phyloP scores from a whole-genome alignment of 495 filamentous ascomycete species.

The Aspergillus baeticus region DNA sequence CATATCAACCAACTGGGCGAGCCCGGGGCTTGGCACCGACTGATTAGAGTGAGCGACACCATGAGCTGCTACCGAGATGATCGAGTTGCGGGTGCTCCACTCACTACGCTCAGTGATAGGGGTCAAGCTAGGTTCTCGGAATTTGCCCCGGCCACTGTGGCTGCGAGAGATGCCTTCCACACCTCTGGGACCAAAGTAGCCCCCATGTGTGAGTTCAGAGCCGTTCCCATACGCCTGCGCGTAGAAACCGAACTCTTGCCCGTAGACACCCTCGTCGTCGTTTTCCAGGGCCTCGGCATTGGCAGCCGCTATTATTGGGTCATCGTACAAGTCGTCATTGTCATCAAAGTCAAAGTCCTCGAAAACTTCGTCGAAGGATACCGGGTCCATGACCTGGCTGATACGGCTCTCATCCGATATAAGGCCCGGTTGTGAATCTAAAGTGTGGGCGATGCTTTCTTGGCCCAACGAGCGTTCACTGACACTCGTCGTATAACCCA shows the following conservation, averaged over 20 bases:
- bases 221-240: conserved; percentile 56
- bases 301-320: conserved; percentile 88
- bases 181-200: conserved; percentile 81
- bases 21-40: conserved; percentile 53
- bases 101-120: conserved; percentile 96
- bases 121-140: conserved; percentile 85
- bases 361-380: conserved; percentile 45
- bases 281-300: conserved; percentile 92
- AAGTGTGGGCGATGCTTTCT: conserved; percentile 36
- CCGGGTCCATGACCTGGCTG: conserved; percentile 37
- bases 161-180: conserved; percentile 61
- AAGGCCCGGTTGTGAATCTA: conserved; percentile 50
- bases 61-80: conserved; percentile 70
- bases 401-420: conserved; percentile 47
- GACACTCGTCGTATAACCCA: conserved; percentile 54
- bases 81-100: conserved; percentile 89
- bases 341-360: conserved; percentile 54
- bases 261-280: conserved; percentile 91
- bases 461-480: conserved; percentile 38
- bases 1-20: conserved; percentile 73
- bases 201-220: conserved; percentile 68
- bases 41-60: conserved; percentile 42
- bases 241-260: conserved; percentile 97
- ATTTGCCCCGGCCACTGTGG: conserved; percentile 67
- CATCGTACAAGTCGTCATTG: conserved; percentile 71